Evolutionary conservation across 805 yeast species (phyloP), one percentile per base, ranked within the genome.

Genomic region (Hagleromyces aurorensis): DNA sequence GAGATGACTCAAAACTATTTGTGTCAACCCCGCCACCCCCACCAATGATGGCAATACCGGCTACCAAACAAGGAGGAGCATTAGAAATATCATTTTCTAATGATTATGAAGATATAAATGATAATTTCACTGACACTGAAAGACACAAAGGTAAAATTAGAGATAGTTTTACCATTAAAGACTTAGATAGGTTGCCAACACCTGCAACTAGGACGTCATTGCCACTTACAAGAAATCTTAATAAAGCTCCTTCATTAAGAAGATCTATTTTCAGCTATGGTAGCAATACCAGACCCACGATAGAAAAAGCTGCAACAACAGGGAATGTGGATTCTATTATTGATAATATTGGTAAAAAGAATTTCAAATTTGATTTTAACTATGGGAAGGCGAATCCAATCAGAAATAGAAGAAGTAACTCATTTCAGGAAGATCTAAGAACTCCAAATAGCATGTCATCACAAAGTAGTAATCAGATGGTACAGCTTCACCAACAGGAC

Each of bases 31-130:
- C 73, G 6, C 64, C 71, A 1, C 78, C 78, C 0, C 72, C 77
- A 1, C 80, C 79, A n/a, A 69, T 59, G 46, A 72, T 82, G 77
- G 81, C 93, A 0, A 82, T 83, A 29, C 87, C 93, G 1, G 81
- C 91, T 0, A 79, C 89, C 0, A 57, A 86, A 41, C 70, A 72
- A 21, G 93, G 93, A 5, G 91, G 77, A 43, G 71, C 89, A 0
- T 71, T 81, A 2, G 91, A 82, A 46, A 81, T 83, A 16, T 78
- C 79, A 5, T 41, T 43, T n/a, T 40, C 40, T 3, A 37, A 30
- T 16, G 36, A 23, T 8, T 36, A 36, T 1, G 34, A 34, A 3
- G 21, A 23, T 8, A 28, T n/a, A n/a, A n/a, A n/a, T n/a, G n/a
- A n/a, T n/a, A n/a, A n/a, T n/a, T n/a, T n/a, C n/a, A n/a, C 31